Evolutionary conservation across 2,329 filamentous ascomycete genomes (phyloP), one percentile per base, ranked within the genome.

Genomic region (Arthrobotrys sinensis): DNA sequence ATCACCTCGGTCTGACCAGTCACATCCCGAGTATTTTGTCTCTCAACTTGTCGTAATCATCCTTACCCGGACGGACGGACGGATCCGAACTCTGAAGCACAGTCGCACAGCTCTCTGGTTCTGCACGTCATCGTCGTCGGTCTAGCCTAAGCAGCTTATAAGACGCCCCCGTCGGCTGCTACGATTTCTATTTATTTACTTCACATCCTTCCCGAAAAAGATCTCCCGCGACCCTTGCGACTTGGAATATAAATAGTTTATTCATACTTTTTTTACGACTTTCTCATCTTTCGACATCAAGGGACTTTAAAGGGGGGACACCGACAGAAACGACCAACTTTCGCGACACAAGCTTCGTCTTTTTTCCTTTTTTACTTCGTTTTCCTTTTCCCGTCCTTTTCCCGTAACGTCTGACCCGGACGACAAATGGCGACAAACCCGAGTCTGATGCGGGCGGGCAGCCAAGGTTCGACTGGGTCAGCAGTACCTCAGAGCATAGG

Each of bases 391-490:
- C 14, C 50, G 19, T 64, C 21, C 38, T 43, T 32, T 62, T 4
- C 14, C 36, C 12, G 14, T 19, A 52, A 60, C 40, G 12, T 40
- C 40, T 48, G 45, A 28, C 53, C 34, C 67, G 36, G 57, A 70
- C 66, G 55, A 52, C 62, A 48, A 34, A 70, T 66, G 72, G 57
- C 73, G 57, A 71, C 73, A 67, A 66, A 77, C 50, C 62, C 73
- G 32, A 70, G 45, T 38, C 14, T 67, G 14, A 77, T 77, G 48
- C 73, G 73, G 65, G 73, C 73, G 50, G 65, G 73, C 66, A 77
- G 73, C 43, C 73, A 77, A 55, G 62, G 66, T 55, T 77, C 73
- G 38, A 67, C 66, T n/a, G 73, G 73, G 57, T 77, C 73, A 32
- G 34, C 40, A 45, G 28, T 38, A 45, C 64, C 57, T 21, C 52